Evolutionary conservation across 495 filamentous ascomycete species (phyloP).

Genomic region (Hypoxylon lenormandii): DNA sequence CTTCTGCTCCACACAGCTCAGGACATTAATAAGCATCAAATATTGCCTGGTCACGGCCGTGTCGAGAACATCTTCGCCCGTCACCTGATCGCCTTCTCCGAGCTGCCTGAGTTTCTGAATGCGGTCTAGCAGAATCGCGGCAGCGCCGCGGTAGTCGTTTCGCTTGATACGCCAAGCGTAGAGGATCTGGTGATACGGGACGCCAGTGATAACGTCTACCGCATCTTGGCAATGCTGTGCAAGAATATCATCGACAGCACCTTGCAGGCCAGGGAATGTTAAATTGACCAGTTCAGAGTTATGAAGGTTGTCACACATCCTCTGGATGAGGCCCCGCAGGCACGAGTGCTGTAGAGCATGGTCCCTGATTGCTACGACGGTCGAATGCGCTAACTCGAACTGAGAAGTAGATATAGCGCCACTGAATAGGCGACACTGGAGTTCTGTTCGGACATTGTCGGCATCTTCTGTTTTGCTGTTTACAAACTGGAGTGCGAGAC

Average conservation of each 20-base stretch:
- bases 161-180: constrained; percentile 88
- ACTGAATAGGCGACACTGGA: constrained; percentile 84
- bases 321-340: constrained; percentile 73
- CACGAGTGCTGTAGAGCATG: constrained; percentile 72
- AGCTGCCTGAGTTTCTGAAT: constrained; percentile 63
- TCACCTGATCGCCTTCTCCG: constrained; percentile 60
- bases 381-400: constrained; percentile 84
- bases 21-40: constrained; percentile 84
- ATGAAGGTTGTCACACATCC: constrained; percentile 75
- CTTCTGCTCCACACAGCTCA: constrained; percentile 82
- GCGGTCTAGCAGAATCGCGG: constrained; percentile 77
- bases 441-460: constrained; percentile 66
- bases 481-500: constrained; percentile 76
- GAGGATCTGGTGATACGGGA: constrained; percentile 82
- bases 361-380: constrained; percentile 77
- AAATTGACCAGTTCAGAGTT: constrained; percentile 76
- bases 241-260: constrained; percentile 81
- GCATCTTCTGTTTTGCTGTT: constrained; percentile 56
- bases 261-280: constrained; percentile 79
- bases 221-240: constrained; percentile 69
- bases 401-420: constrained; percentile 79
- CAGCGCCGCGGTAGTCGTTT: constrained; percentile 88
- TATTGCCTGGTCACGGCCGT: constrained; percentile 75
- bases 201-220: constrained; percentile 67
- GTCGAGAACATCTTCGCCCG: constrained; percentile 65